These are phyloP conservation scores for Bertia moriformis DNA, from an alignment of 2,329 filamentous ascomycete genomes.

Conservation along the genomic window DNA sequence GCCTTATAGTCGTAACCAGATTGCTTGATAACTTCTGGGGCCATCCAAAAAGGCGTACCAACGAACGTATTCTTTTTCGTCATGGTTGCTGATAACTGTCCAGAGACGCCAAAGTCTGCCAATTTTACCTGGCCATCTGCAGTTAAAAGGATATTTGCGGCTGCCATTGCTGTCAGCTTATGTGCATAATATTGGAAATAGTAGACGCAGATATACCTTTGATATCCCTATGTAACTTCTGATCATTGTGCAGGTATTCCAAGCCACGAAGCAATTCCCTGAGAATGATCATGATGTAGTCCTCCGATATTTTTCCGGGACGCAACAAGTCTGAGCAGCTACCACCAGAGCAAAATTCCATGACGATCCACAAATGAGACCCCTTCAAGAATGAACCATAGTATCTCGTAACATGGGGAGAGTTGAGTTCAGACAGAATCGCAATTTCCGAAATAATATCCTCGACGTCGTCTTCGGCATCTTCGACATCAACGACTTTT, in stretches of 20 bases:
- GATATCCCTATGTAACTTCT: conserved; percentile 91
- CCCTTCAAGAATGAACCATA: conserved; percentile 94
- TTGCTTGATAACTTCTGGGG: conserved; percentile 95
- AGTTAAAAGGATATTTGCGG: conserved; percentile 80
- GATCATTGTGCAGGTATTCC: conserved; percentile 85
- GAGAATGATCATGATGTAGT: conserved; percentile 93
- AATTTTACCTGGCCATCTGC: conserved; percentile 91
- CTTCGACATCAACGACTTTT: conserved; percentile 97
- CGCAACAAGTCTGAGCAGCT: conserved; percentile 95
- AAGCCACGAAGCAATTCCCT: conserved; percentile 77
- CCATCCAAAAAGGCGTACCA: conserved; percentile 98
- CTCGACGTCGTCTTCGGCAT: conserved; percentile 96
- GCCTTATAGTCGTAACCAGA: conserved; percentile 96
- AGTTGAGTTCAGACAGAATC: conserved; percentile 89
- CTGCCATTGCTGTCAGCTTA: conserved; percentile 24
- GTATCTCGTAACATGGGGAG: conserved; percentile 93
- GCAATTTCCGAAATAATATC: conserved; percentile 99
- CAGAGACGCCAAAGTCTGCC: conserved; percentile 92
- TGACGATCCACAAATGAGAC: conserved; percentile 95
- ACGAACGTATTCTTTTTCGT: conserved; percentile 99
- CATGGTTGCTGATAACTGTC: conserved; percentile 93
- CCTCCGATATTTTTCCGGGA: conserved; percentile 77
- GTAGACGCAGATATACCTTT: conserved; percentile 47
- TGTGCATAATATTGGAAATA: background rate
- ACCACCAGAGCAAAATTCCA: conserved; percentile 96